phyloP scores from a whole-genome alignment of 2,329 filamentous ascomycete species.

The Fusarium mexicanum region DNA sequence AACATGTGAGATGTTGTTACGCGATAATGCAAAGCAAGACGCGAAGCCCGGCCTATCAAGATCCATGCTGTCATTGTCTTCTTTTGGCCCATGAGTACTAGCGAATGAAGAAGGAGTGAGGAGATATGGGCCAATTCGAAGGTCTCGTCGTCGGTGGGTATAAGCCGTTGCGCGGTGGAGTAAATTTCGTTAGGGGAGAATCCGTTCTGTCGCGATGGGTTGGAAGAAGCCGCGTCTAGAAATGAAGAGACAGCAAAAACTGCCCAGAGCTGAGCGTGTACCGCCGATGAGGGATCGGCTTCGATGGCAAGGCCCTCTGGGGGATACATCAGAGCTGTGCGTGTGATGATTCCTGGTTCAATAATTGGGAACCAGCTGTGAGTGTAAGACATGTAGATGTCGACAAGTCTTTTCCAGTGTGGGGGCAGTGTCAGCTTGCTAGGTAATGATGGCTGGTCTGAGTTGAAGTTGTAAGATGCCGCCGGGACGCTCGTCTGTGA shows the following conservation, averaged over 20 bases:
- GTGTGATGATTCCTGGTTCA: constrained; percentile 71
- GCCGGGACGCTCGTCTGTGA: constrained; percentile 13
- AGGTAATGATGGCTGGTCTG: constrained; percentile 5
- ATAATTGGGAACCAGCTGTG: constrained; percentile 81
- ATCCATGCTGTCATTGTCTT: constrained; percentile 70
- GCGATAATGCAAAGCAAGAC: constrained; percentile 48
- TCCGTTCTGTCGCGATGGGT: background rate
- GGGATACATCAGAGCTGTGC: constrained; percentile 55
- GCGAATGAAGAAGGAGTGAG: constrained; percentile 63
- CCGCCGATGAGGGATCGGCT: constrained; percentile 45
- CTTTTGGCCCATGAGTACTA: constrained; percentile 70
- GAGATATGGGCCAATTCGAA: constrained; percentile 54
- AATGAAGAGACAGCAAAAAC: constrained; percentile 66
- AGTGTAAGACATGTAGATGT: constrained; percentile 79
- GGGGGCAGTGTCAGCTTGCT: constrained; percentile 54
- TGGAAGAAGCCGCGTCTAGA: constrained; percentile 54
- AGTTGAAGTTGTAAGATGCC: constrained; percentile 5
- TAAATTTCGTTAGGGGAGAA: constrained; percentile 55
- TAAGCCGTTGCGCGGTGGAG: constrained; percentile 57
- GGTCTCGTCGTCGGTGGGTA: constrained; percentile 59
- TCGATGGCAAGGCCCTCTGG: constrained; percentile 46
- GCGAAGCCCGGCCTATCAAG: constrained; percentile 70
- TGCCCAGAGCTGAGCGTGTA: constrained; percentile 69
- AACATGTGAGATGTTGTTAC: constrained; percentile 28
- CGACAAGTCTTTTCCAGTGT: constrained; percentile 69